Evolutionary conservation across 2,329 filamentous ascomycete genomes (phyloP).

Genomic region (Cercospora sojina): DNA sequence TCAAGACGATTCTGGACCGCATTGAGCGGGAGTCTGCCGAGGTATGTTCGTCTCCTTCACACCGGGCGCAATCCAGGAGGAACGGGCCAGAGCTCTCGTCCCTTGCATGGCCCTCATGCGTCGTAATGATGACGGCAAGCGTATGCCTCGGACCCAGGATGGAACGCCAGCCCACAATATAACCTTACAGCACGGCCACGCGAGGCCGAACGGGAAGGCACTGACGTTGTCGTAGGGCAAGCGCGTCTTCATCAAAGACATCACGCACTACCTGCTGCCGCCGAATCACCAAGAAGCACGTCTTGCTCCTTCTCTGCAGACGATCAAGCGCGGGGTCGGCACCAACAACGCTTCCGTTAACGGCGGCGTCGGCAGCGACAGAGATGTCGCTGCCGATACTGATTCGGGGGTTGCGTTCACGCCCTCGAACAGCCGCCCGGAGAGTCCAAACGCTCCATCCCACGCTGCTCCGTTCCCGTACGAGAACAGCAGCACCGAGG

Average conservation of each 20-base stretch:
- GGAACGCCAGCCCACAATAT: neutral
- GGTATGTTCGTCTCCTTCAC: conserved; percentile 49
- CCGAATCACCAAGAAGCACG: conserved; percentile 65
- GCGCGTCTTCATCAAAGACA: conserved; percentile 97
- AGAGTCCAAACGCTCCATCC: conserved; percentile 22
- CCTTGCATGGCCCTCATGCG: conserved; percentile 2
- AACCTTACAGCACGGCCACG: neutral
- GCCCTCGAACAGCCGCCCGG: conserved; percentile 29
- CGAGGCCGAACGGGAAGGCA: neutral
- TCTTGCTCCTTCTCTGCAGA: conserved; percentile 73
- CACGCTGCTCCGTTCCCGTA: conserved; percentile 56
- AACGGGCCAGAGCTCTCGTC: neutral
- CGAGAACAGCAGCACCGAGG: conserved; percentile 55
- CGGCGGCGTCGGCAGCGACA: conserved; percentile 35
- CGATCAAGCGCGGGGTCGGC: conserved; percentile 59
- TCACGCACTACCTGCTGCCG: conserved; percentile 86
- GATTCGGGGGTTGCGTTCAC: conserved; percentile 38
- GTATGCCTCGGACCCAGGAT: neutral
- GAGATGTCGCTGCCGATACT: conserved; percentile 20
- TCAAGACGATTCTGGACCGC: conserved; percentile 71
- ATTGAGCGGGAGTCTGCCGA: conserved; percentile 71
- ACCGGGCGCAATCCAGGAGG: conserved; percentile 14
- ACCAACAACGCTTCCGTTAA: conserved; percentile 41
- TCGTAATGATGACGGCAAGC: neutral
- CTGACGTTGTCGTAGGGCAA: conserved; percentile 63